A percentile compares a stretch with the other conserved stretches of the same genome.
phyloP scores from a whole-genome alignment of 257 asterid species.

The Nicotiana tabacum region DNA sequence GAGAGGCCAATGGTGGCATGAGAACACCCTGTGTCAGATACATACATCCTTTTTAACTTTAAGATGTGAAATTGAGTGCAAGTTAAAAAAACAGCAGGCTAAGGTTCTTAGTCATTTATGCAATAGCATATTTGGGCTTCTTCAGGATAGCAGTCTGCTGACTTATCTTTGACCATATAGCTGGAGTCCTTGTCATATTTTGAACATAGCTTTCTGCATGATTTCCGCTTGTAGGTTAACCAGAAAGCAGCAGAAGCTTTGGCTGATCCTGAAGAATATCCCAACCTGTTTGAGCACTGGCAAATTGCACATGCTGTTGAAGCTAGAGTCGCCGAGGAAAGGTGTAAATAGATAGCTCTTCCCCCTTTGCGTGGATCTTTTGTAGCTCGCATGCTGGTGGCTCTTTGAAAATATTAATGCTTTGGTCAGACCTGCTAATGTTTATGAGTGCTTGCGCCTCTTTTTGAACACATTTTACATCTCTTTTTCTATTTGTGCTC shows the following conservation, averaged over 20 bases:
- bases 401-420: slow-evolving; percentile 13
- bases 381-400: neutral
- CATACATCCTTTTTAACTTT: neutral
- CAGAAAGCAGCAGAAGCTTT: slow-evolving; percentile 95
- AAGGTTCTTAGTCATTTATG: neutral
- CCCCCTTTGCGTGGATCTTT: slow-evolving; percentile 5
- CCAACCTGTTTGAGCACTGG: slow-evolving; percentile 91
- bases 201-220: neutral
- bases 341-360: slow-evolving; percentile 14
- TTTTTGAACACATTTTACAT: slow-evolving; percentile 2
- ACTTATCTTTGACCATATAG: neutral
- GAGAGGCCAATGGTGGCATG: neutral
- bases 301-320: slow-evolving; percentile 83
- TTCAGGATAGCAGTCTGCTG: neutral
- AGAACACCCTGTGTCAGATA: neutral
- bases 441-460: neutral
- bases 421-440: neutral
- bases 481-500: slow-evolving; percentile 7
- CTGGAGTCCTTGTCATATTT: neutral
- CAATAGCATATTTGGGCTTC: neutral
- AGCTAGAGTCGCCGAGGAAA: slow-evolving; percentile 56
- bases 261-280: slow-evolving; percentile 91
- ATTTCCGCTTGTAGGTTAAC: slow-evolving; percentile 48
- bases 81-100: neutral
- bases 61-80: neutral